These are phyloP conservation scores for Rossbeevera mucosa DNA, from an alignment of 768 basidiomycete species.

Conservation along the genomic window DNA sequence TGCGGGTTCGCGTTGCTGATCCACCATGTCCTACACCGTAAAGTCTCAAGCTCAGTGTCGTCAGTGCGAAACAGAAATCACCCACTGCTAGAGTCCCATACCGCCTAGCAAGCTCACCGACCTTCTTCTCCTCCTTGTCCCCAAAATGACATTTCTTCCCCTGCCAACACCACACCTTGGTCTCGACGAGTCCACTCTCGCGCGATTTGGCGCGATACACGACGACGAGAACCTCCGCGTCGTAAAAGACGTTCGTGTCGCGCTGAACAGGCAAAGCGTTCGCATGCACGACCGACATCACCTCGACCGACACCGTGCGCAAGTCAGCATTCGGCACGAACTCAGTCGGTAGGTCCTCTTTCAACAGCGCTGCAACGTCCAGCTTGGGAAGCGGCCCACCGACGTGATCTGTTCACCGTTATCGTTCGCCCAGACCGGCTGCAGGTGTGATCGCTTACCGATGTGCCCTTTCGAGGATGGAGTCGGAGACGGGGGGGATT, in stretches of 20 bases:
- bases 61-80: not conserved
- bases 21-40: conserved; percentile 33
- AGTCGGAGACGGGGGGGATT: not conserved
- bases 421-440: not conserved
- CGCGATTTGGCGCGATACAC: conserved; percentile 66
- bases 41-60: not conserved
- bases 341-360: conserved; percentile 10
- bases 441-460: conserved; percentile 22
- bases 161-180: conserved; percentile 73
- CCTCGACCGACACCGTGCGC: conserved; percentile 69
- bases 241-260: conserved; percentile 60
- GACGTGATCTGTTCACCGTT: conserved; percentile 30
- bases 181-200: conserved; percentile 60
- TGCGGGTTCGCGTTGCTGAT: conserved; percentile 60
- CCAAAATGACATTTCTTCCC: conserved; percentile 52
- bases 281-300: conserved; percentile 54
- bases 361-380: conserved; percentile 46
- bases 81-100: conserved; percentile 66
- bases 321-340: conserved; percentile 32
- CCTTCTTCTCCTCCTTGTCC: conserved; percentile 60
- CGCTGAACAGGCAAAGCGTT: conserved; percentile 43
- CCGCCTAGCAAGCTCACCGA: conserved; percentile 65
- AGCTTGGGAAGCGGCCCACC: conserved; percentile 45
- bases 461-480: conserved; percentile 27
- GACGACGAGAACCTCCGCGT: conserved; percentile 63